Base-by-base conservation (phyloP, 441 rosid species). In the Populus hybrid region DNA sequence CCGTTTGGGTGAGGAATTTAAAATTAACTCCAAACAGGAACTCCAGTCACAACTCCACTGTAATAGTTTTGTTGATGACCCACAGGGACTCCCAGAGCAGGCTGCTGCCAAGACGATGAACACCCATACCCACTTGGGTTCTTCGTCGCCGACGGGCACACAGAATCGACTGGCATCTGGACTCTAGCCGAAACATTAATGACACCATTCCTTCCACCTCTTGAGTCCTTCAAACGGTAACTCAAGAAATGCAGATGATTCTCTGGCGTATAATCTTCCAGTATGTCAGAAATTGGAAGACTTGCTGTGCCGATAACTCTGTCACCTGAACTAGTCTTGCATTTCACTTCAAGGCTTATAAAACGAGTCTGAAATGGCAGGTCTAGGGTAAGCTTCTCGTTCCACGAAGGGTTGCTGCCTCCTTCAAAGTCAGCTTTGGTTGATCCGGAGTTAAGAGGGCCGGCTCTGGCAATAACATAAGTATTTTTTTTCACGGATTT, bases 161-260 rank as follows among this genome's bases (percentile, higher is more conserved):
- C 70, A 34, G 30, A 38, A 6, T 18, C 61, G 21, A 69, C 64
- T 61, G 79, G 73, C 16, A 71, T 68, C 72, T 82, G 85, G 28
- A 90, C 86, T 73, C 84, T 72, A 19, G 88, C 85, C 0, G 97
- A 91, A 73, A 94, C 53, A 59, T 92, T 91, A 0, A 94, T 81
- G 9, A 91, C 87, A 3, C 94, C 96, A 46, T 92, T 92, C 82
- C 83, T 87, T 8, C 76, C 77, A 14, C 88, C 88, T n/a, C 53
- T 80, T 2, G 71, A 72, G 81, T 94, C 89, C 71, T 90, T 83
- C 71, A 94, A 78, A 26, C 97, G 79, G 46, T 92, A 94, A 70
- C 97, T 91, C 89, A 94, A 80, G 35, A 89, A 87, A 16, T 85
- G 93, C 61, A 85, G 84, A 74, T 85, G 82, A 42, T 82, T 88